These are phyloP conservation scores for Aureobasidium zeae DNA, from an alignment of 2,329 filamentous ascomycete species.

Conservation along the genomic window DNA sequence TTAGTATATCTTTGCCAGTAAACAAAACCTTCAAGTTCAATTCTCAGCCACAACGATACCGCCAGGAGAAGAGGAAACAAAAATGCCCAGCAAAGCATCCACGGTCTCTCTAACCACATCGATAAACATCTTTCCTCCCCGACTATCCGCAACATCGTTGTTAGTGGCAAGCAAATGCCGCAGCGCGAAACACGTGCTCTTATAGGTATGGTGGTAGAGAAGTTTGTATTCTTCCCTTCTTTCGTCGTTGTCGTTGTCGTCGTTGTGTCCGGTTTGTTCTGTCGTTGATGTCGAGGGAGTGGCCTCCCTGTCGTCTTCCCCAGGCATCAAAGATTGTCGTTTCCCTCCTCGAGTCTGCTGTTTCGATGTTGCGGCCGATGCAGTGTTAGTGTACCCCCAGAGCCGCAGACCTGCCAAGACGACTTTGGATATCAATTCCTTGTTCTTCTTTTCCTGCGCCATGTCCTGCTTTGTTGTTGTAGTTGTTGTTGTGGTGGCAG, in stretches of 20 bases:
- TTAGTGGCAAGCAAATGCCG: too few species aligned
- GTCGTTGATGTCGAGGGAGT: neutral
- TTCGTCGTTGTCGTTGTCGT: conserved; percentile 19
- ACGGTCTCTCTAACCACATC: too few species aligned
- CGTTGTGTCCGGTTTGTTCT: conserved; percentile 12
- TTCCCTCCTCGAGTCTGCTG: too few species aligned
- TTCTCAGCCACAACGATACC: too few species aligned
- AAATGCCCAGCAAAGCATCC: too few species aligned
- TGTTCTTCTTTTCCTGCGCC: conserved; percentile 32
- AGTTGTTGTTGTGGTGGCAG: conserved; percentile 16
- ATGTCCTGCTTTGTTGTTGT: conserved; percentile 2
- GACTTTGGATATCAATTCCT: conserved; percentile 40
- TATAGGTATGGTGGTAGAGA: conserved; percentile 44
- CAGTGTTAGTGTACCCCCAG: conserved; percentile 35
- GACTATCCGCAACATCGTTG: too few species aligned
- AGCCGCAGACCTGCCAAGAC: conserved; percentile 47
- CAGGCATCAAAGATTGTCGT: too few species aligned
- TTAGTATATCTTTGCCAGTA: too few species aligned
- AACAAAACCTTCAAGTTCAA: too few species aligned
- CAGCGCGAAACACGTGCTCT: conserved; percentile 41
- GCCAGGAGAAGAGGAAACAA: too few species aligned
- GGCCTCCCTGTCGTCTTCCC: too few species aligned
- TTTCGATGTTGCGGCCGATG: neutral
- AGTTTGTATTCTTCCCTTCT: conserved; percentile 45
- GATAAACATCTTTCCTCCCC: too few species aligned